Evolutionary conservation across 257 asterid genomes (phyloP), one percentile per base, ranked within the genome.

Genomic region (Scutellaria baicalensis): DNA sequence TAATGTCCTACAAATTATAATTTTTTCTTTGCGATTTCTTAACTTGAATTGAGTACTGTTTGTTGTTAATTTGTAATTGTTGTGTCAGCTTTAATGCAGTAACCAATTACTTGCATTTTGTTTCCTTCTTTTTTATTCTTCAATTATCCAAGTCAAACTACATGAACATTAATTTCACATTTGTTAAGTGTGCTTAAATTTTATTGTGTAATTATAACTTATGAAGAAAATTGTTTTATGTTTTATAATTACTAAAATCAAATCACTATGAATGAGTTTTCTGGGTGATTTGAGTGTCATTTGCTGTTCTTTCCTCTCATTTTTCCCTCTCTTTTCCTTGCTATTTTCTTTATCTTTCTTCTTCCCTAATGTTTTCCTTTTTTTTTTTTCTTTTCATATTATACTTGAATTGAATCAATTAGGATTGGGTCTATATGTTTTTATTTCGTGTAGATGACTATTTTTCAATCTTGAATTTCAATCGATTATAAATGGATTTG

Each of bases 51-150:
- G 60, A 17, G 70, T 31, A 61, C 71, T 64, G 60, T 50, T 65
- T 64, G 60, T 50, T 65, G 74, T 76, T 76, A 63, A 77, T 77
- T 43, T 68, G 75, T 27, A 27, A 27, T 72, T 38, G 74, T 23
- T 63, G 77, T 64, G 84, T 76, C 77, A 66, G 77, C 81, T 59
- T 72, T 64, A 60, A 68, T 36, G 81, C 79, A 63, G 76, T 56
- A 69, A 52, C 21, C 54, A 58, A 20, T 65, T 70, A 44, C 71
- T 57, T 14, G 43, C 71, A 69, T 43, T 38, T 8, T 27, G 2
- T 27, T 27, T 3, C 33, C 2, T 23, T 23, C 2, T 23, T 23
- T 27, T 3, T 27, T 51, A 58, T 66, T 68, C 57, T 60, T 65
- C 20, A 55, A 65, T 47, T 54, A 70, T 71, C 76, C 56, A 65